Percentiles rank a stretch among this genome's conserved stretches.
Conservation (phyloP, 257 asterid genomes). For the Capsicum baccatum region DNA sequence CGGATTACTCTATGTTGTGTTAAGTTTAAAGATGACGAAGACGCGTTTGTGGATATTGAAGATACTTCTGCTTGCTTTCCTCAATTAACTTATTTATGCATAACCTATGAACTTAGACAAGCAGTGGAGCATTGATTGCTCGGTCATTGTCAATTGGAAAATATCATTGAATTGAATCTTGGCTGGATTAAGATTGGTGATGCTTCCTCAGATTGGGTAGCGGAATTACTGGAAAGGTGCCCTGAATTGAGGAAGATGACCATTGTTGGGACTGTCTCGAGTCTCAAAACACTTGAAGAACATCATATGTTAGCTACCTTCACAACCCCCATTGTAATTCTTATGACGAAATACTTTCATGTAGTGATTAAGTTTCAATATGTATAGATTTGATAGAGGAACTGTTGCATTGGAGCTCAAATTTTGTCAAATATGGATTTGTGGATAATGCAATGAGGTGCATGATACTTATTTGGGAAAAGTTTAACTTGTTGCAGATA, state of each 20-base stretch:
- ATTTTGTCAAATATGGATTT: neutral
- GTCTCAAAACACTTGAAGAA: slow-evolving; percentile 76
- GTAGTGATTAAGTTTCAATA: slow-evolving; percentile 69
- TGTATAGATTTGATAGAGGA: slow-evolving; percentile 44
- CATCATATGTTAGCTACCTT: slow-evolving; percentile 66
- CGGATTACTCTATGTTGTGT: slow-evolving; percentile 78
- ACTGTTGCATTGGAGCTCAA: slow-evolving; percentile 10
- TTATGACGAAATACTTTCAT: slow-evolving; percentile 63
- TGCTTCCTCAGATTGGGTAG: slow-evolving; percentile 63
- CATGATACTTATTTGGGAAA: neutral
- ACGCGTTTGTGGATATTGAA: slow-evolving; percentile 68
- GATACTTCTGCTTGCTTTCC: slow-evolving; percentile 73
- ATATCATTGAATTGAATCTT: slow-evolving; percentile 74
- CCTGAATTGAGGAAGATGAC: slow-evolving; percentile 68
- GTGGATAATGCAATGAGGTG: slow-evolving; percentile 18
- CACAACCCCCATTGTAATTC: slow-evolving; percentile 59
- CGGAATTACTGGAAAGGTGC: slow-evolving; percentile 69
- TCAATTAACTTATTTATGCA: slow-evolving; percentile 59
- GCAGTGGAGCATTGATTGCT: slow-evolving; percentile 64
- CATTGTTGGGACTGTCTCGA: slow-evolving; percentile 70
- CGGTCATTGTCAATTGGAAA: slow-evolving; percentile 60
- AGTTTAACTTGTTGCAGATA: neutral
- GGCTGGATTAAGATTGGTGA: slow-evolving; percentile 76
- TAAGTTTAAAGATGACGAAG: slow-evolving; percentile 76
- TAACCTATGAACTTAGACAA: slow-evolving; percentile 71